Conservation (phyloP, 805 yeast species). For the Zygosaccharomyces rouxii region DNA sequence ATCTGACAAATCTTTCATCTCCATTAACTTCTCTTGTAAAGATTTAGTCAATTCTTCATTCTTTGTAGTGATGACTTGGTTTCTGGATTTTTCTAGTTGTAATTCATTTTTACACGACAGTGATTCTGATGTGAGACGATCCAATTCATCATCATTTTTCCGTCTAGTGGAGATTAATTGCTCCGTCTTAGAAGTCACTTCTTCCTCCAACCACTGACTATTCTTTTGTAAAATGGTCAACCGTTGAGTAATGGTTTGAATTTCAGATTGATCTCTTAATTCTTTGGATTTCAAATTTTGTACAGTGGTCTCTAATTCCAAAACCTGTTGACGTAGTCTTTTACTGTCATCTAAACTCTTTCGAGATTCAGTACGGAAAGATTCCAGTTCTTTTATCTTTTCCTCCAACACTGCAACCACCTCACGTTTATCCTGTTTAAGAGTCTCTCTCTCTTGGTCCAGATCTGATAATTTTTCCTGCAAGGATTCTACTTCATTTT, state of each 20-base stretch:
- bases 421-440: constrained; percentile 26
- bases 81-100: constrained; percentile 30
- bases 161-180: constrained; percentile 9
- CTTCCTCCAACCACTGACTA: constrained; percentile 30
- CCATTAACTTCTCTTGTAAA: constrained; percentile 42
- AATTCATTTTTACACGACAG: constrained; percentile 20
- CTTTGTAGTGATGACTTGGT: constrained; percentile 35
- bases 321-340: constrained; percentile 39
- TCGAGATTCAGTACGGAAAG: constrained; percentile 20
- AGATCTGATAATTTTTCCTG: constrained; percentile 9
- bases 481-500: constrained; percentile 9
- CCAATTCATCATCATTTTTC: constrained; percentile 52
- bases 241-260: constrained; percentile 39
- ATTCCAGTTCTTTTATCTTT: constrained; percentile 30
- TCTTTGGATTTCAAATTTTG: constrained; percentile 33
- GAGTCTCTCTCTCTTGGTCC: constrained; percentile 13
- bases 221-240: constrained; percentile 28
- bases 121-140: constrained; percentile 50
- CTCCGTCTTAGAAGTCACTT: constrained; percentile 9
- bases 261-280: constrained; percentile 32
- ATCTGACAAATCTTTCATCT: constrained; percentile 46
- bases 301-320: constrained; percentile 38
- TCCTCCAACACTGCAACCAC: constrained; percentile 22
- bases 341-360: constrained; percentile 26
- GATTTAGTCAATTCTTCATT: constrained; percentile 37